Percentiles rank a stretch among this genome's conserved stretches.
Conservation (phyloP, 1,139 yeast species). For the Hemisphaericaspora xylofermentans region DNA sequence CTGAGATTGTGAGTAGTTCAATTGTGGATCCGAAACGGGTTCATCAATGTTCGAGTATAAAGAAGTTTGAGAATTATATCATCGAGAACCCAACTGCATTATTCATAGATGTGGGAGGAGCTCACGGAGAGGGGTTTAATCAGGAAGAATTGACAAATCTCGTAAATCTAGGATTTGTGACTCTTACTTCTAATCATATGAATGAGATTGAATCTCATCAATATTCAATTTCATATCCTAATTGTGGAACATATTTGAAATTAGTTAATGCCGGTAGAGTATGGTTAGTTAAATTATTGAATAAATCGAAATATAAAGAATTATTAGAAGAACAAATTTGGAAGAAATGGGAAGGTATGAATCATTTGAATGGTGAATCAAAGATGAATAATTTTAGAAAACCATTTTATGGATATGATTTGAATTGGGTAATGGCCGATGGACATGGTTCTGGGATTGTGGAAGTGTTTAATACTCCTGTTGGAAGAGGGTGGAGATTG, state of each 20-base stretch:
- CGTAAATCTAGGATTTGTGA: slow-evolving; percentile 53
- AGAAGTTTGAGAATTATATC: slow-evolving; percentile 26
- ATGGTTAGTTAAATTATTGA: slow-evolving; percentile 50
- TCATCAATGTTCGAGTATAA: slow-evolving; percentile 14
- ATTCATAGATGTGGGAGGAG: slow-evolving; percentile 26
- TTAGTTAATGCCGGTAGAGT: slow-evolving; percentile 46
- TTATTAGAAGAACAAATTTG: slow-evolving; percentile 48
- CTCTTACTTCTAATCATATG: slow-evolving; percentile 50
- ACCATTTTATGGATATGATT: slow-evolving; percentile 58
- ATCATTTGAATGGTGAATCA: slow-evolving; percentile 23
- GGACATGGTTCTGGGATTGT: slow-evolving; percentile 67
- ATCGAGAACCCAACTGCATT: slow-evolving; percentile 29
- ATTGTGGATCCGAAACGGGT: background rate
- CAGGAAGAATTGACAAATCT: slow-evolving; percentile 33
- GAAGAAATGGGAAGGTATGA: slow-evolving; percentile 50
- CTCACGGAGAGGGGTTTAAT: slow-evolving; percentile 16
- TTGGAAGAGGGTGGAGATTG: slow-evolving; percentile 67
- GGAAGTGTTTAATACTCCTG: slow-evolving; percentile 68
- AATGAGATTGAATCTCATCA: slow-evolving; percentile 46
- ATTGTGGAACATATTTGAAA: slow-evolving; percentile 56
- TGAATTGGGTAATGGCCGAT: slow-evolving; percentile 65
- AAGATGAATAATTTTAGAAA: slow-evolving; percentile 49
- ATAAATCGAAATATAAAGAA: slow-evolving; percentile 50
- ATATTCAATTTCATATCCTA: slow-evolving; percentile 58
- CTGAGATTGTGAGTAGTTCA: background rate